Base-by-base conservation (phyloP, 768 basidiomycete genomes). In the Mrakia blollopis region DNA sequence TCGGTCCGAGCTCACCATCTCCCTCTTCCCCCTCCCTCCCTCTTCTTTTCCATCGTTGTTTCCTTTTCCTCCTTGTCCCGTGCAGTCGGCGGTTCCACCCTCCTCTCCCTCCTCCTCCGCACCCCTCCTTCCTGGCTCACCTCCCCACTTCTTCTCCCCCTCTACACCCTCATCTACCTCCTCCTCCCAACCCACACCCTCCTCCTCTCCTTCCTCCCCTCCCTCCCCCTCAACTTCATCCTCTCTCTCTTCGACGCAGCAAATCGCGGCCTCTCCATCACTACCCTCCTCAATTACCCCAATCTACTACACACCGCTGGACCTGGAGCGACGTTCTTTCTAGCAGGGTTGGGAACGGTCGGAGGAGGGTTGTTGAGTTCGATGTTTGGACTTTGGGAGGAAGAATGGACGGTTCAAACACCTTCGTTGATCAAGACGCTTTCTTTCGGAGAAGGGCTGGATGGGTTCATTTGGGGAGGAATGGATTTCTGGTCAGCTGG, bases 81-180 rank as follows among this genome's bases (percentile, higher is more conserved):
- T 30, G 32, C 35, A 68, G 65, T 68, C 65, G 65, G 65, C 39
- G 65, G 65, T 11, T 68, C 65, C 2, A 18, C 23, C 65, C 39
- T 68, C 16, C 21, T 25, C 65, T 68, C 65, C 21, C 65, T 68
- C 65, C 65, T 68, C 37, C 65, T 68, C 65, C 65, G 65, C 1
- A 21, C 39, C 6, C 35, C 65, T 21, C 65, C 65, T 2, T n/a
- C 65, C 65, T 25, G 18, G 21, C 35, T 68, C 65, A 18, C n/a
- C 65, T 39, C 35, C 5, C 39, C 39, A 9, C 37, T 68, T 25
- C 35, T 68, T 16, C 37, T 68, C 37, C 65, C 65, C 23, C 35
- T 68, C 25, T 68, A 68, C 65, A 41, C 39, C 65, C 65, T 68
- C 18, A n/a, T 68, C 65, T 68, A 39, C 35, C 25, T 39, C 39